phyloP scores from a whole-genome alignment of 139 green algal genomes.

The Chlorella ohadii region DNA sequence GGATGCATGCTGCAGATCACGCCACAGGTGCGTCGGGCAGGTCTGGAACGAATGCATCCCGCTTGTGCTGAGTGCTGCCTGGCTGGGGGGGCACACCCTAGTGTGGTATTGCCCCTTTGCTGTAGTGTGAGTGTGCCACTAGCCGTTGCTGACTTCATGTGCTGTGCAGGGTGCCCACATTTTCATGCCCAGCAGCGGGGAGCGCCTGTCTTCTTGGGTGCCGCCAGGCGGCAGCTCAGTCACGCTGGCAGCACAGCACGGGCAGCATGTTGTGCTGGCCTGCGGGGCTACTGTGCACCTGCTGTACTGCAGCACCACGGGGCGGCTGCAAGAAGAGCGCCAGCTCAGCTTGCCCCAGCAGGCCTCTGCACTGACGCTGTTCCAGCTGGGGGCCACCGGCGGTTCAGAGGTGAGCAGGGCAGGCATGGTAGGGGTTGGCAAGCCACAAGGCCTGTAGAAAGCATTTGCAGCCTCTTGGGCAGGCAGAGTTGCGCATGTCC shows the following conservation, averaged over 20 bases:
- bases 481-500: neutral
- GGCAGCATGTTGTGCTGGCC: slow-evolving; percentile 6
- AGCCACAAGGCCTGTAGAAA: neutral
- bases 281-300: neutral
- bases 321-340: slow-evolving; percentile 25
- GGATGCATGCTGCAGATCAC: slow-evolving; percentile 34
- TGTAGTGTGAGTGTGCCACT: no score
- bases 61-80: neutral
- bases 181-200: neutral
- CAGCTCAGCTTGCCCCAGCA: slow-evolving; percentile 16
- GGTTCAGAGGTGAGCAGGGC: neutral
- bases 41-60: neutral
- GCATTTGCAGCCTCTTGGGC: no score
- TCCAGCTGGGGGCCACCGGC: neutral
- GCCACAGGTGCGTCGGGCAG: slow-evolving; percentile 8
- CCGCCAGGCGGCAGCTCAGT: neutral
- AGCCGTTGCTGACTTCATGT: no score
- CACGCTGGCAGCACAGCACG: neutral
- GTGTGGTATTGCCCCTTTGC: neutral
- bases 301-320: slow-evolving; percentile 9
- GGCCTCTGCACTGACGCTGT: slow-evolving; percentile 18
- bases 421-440: neutral
- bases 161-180: neutral
- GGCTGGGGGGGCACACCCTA: no score
- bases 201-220: neutral